Percentiles rank a stretch among this genome's conserved stretches.
Conservation (phyloP, 2,329 filamentous ascomycete genomes). For the Apiospora malaysiana region DNA sequence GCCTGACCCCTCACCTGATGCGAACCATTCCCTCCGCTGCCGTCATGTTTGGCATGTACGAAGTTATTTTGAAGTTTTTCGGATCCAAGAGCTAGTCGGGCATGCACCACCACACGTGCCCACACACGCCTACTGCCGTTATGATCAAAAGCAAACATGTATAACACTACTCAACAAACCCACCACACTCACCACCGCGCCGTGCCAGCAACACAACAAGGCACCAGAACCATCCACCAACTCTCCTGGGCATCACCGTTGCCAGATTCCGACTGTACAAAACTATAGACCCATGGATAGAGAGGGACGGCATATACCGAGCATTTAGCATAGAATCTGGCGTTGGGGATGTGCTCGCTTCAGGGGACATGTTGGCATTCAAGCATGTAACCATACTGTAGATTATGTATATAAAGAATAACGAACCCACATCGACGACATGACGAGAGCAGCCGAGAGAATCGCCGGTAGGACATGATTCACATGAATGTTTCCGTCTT, state of each 20-base stretch:
- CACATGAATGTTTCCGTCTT: background rate
- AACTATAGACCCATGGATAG: slow-evolving; percentile 13
- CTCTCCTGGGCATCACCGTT: slow-evolving; percentile 2
- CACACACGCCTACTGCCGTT: background rate
- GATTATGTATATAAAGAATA: slow-evolving; percentile 18
- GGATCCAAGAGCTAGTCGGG: slow-evolving; percentile 37
- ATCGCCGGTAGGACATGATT: background rate
- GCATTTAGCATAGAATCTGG: slow-evolving; percentile 15
- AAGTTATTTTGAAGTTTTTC: slow-evolving; percentile 55
- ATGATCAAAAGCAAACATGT: background rate
- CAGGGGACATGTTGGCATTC: background rate
- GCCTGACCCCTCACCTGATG: slow-evolving; percentile 88
- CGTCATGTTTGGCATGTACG: slow-evolving; percentile 95
- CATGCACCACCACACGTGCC: background rate
- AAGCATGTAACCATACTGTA: slow-evolving; percentile 13
- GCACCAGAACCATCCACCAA: background rate
- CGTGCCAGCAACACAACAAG: slow-evolving; percentile 1
- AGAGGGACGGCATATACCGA: background rate
- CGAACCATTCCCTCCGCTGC: slow-evolving; percentile 89
- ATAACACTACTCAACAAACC: background rate
- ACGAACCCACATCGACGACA: background rate
- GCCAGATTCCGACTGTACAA: background rate
- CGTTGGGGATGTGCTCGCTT: slow-evolving; percentile 6
- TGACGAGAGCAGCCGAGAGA: background rate
- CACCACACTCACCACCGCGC: slow-evolving; percentile 3